phyloP scores from a whole-genome alignment of 2,329 filamentous ascomycete genomes.

The Monosporascus sp. region DNA sequence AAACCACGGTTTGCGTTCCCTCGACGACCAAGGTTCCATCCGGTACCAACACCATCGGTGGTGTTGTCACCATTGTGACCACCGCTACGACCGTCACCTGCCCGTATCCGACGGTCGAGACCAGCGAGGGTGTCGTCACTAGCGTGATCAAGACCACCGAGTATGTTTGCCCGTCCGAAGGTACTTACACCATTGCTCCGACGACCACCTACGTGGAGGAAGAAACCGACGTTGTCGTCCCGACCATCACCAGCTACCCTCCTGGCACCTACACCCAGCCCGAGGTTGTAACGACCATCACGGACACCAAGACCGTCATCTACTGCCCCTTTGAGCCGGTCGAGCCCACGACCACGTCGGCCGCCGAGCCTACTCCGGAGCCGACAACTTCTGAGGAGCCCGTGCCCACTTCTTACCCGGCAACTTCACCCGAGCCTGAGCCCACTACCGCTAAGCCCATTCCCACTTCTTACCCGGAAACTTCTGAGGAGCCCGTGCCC shows the following conservation, averaged over 20 bases:
- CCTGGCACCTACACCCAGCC: slow-evolving; percentile 71
- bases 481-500: slow-evolving; percentile 12
- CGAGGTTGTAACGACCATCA: slow-evolving; percentile 61
- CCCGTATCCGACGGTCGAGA: slow-evolving; percentile 62
- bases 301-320: slow-evolving; percentile 61
- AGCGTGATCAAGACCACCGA: slow-evolving; percentile 64
- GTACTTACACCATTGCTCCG: slow-evolving; percentile 71
- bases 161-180: slow-evolving; percentile 66
- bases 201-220: slow-evolving; percentile 55
- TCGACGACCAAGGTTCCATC: slow-evolving; percentile 55
- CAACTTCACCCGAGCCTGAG: slow-evolving; percentile 7
- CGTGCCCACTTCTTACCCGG: slow-evolving; percentile 18
- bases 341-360: slow-evolving; percentile 14
- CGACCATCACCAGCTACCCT: slow-evolving; percentile 56
- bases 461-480: slow-evolving; percentile 18
- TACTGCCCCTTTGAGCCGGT: slow-evolving; percentile 57
- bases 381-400: slow-evolving; percentile 14
- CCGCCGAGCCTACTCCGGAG: slow-evolving; percentile 12
- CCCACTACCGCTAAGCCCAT: no score
- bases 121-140: slow-evolving; percentile 54
- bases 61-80: slow-evolving; percentile 65
- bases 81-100: slow-evolving; percentile 62
- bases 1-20: slow-evolving; percentile 61
- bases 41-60: slow-evolving; percentile 65
- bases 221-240: slow-evolving; percentile 56